Percentiles rank a stretch among this genome's conserved stretches.
Conservation (phyloP, 2,329 filamentous ascomycete species). For the Aureobasidium melanogenum region DNA sequence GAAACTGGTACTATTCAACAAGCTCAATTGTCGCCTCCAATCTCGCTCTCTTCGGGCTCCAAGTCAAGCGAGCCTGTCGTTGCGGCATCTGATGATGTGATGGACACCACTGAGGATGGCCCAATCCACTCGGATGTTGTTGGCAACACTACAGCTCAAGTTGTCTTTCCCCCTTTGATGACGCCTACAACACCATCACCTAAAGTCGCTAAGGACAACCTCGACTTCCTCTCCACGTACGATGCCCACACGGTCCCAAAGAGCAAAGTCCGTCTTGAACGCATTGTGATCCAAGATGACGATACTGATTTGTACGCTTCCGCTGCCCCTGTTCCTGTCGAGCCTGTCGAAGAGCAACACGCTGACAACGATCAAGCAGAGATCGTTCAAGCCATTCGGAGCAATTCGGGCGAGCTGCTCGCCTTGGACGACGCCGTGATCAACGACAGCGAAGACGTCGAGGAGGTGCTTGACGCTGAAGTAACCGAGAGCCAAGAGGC, state of each 20-base stretch:
- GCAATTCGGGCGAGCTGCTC: not conserved
- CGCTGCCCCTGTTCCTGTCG: not conserved
- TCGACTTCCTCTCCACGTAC: too few species aligned
- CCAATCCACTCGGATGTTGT: not conserved
- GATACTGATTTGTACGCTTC: not conserved
- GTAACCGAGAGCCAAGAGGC: not conserved
- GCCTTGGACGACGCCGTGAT: not conserved
- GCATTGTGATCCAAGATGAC: not conserved
- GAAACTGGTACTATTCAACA: not conserved
- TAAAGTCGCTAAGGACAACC: not conserved
- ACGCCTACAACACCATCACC: not conserved
- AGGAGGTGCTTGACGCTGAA: not conserved
- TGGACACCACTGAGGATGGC: not conserved
- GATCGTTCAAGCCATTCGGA: not conserved
- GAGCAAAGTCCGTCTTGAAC: too few species aligned
- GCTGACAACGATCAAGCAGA: not conserved
- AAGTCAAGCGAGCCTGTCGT: not conserved
- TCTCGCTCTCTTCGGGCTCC: not conserved
- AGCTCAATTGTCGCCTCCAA: not conserved
- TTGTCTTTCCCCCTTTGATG: not conserved
- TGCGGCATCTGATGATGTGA: not conserved
- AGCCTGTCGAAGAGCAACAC: not conserved
- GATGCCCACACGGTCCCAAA: not conserved
- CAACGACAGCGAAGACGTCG: not conserved
- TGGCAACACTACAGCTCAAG: not conserved